phyloP scores from a whole-genome alignment of 805 yeast genomes.

The Yamadazyma olivae region DNA sequence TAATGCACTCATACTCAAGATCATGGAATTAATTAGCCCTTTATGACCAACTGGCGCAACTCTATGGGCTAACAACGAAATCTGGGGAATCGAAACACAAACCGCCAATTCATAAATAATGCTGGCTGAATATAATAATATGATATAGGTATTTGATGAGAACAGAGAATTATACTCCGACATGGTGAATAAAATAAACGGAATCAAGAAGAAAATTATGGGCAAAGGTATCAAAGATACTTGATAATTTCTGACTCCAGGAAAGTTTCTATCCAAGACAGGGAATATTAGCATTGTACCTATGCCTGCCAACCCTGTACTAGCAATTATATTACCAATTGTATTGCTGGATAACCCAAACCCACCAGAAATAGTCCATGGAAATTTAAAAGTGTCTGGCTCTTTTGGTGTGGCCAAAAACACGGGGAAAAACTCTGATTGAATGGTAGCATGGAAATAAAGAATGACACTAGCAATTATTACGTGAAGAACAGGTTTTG shows the following conservation, averaged over 20 bases:
- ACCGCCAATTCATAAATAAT: constrained; percentile 29
- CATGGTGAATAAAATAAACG: constrained; percentile 44
- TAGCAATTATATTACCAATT: constrained; percentile 30
- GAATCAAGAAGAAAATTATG: constrained; percentile 40
- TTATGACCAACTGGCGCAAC: constrained; percentile 50
- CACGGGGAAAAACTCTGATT: constrained; percentile 33
- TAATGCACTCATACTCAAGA: constrained; percentile 48
- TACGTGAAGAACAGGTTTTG: constrained; percentile 26
- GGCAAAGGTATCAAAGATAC: constrained; percentile 26
- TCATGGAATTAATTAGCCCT: constrained; percentile 55
- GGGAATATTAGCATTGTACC: constrained; percentile 26
- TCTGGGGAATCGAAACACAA: constrained; percentile 49
- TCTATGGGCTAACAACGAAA: constrained; percentile 50
- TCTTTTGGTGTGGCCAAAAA: constrained; percentile 14
- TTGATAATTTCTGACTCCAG: constrained; percentile 9
- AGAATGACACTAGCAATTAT: constrained; percentile 29
- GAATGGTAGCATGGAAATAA: constrained; percentile 26
- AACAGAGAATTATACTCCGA: constrained; percentile 24
- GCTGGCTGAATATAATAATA: constrained; percentile 22
- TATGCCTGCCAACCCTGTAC: constrained; percentile 31
- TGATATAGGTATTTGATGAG: constrained; percentile 17
- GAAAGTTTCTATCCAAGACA: constrained; percentile 23
- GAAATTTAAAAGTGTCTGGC: constrained; percentile 17
- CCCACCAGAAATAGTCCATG: constrained; percentile 31
- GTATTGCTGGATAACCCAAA: constrained; percentile 24